Evolutionary conservation across 1,284 basidiomycete species (phyloP).

Genomic region (Ustilago curta): DNA sequence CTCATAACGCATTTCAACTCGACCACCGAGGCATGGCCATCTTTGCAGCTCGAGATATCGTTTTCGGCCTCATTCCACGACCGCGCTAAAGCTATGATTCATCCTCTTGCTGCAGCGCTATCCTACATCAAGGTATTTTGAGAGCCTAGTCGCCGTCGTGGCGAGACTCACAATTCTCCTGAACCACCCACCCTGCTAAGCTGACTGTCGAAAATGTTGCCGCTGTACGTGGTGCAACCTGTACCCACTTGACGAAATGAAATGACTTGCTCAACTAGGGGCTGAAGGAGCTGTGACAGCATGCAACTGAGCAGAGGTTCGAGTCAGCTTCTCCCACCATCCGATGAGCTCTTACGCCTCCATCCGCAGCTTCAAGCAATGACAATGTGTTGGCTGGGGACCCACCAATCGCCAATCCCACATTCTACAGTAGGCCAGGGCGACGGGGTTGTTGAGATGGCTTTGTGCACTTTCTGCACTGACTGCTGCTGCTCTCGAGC

Average conservation of each 20-base stretch:
- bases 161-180: not conserved
- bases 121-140: not conserved
- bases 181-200: not conserved
- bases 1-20: constrained; percentile 8
- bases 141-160: not conserved
- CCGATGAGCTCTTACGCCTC: not conserved
- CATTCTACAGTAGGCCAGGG: not conserved
- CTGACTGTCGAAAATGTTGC: not conserved
- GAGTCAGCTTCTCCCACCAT: not conserved
- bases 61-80: not conserved
- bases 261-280: not conserved
- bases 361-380: not conserved
- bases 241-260: constrained; percentile 4
- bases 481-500: not conserved
- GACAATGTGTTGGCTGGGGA: not conserved
- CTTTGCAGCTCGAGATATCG: too few relatives aligned
- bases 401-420: constrained; percentile 2
- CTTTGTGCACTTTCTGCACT: not conserved
- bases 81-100: not conserved
- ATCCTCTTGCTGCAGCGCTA: not conserved
- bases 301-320: not conserved
- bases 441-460: not conserved
- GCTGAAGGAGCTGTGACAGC: not conserved
- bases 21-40: too few relatives aligned
- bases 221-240: not conserved